Conservation (phyloP, 2,329 filamentous ascomycete species). For the Nigrograna mackinnonii region DNA sequence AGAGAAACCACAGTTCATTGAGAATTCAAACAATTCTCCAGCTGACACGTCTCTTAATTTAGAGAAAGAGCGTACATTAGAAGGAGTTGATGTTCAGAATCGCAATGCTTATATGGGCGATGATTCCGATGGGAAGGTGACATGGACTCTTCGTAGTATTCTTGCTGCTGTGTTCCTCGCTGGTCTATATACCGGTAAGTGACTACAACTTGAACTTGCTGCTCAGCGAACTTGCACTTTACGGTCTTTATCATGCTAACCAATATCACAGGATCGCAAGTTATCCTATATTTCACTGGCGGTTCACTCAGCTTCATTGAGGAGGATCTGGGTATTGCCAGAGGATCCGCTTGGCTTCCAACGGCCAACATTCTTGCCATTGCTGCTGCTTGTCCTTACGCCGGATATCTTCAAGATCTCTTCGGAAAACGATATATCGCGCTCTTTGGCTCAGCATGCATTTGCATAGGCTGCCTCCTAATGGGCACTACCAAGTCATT, state of each 20-base stretch:
- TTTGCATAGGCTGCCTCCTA: slow-evolving; percentile 33
- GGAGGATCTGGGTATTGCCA: slow-evolving; percentile 24
- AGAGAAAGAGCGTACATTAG: slow-evolving; percentile 25
- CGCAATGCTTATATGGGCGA: slow-evolving; percentile 42
- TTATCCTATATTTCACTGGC: slow-evolving; percentile 38
- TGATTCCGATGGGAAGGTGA: slow-evolving; percentile 44
- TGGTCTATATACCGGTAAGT: slow-evolving; percentile 40
- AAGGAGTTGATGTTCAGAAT: slow-evolving; percentile 40
- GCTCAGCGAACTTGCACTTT: not conserved
- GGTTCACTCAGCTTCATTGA: slow-evolving; percentile 35
- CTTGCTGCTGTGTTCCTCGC: slow-evolving; percentile 41
- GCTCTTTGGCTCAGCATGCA: slow-evolving; percentile 31
- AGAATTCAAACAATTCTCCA: slow-evolving; percentile 20
- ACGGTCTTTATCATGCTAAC: slow-evolving; percentile 3
- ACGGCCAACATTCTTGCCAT: slow-evolving; percentile 40
- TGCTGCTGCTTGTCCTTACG: slow-evolving; percentile 36
- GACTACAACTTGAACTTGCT: not conserved
- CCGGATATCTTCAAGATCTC: slow-evolving; percentile 39
- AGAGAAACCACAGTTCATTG: slow-evolving; percentile 22
- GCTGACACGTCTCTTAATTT: slow-evolving; percentile 24
- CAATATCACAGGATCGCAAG: slow-evolving; percentile 28
- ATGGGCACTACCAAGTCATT: slow-evolving; percentile 34
- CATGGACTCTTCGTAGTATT: slow-evolving; percentile 37
- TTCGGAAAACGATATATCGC: slow-evolving; percentile 41
- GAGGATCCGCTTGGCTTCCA: slow-evolving; percentile 33